phyloP scores from a whole-genome alignment of 2,329 filamentous ascomycete species.

The Trichoderma sp. region DNA sequence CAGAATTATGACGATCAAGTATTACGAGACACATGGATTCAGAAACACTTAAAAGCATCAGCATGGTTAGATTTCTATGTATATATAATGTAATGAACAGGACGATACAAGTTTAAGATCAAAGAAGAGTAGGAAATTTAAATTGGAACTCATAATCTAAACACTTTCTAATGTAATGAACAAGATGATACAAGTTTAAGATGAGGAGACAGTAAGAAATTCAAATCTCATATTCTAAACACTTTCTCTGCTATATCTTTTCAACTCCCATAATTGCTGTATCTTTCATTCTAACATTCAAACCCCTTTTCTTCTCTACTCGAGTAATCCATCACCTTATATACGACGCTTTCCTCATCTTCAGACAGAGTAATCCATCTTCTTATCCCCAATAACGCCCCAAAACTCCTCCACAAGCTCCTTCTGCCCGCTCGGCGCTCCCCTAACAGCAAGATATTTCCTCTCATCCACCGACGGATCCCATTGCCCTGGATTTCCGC shows the following conservation, averaged over 20 bases:
- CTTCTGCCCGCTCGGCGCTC: conserved; percentile 57
- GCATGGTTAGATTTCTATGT: not conserved
- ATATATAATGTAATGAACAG: conserved; percentile 4
- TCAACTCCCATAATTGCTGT: not conserved
- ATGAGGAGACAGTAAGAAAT: not conserved
- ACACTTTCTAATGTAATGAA: not conserved
- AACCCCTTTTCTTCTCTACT: not conserved
- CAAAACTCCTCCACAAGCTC: conserved; percentile 65
- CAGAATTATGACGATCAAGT: not conserved
- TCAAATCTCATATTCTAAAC: not conserved
- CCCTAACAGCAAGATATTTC: conserved; percentile 62
- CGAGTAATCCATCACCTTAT: not conserved
- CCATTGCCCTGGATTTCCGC: conserved; percentile 74
- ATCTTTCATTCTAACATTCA: not conserved
- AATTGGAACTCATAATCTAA: not conserved
- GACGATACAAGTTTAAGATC: no score
- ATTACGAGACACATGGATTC: not conserved
- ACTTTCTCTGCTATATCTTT: not conserved
- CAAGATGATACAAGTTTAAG: no score
- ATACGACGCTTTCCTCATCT: not conserved
- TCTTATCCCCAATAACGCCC: conserved; percentile 55
- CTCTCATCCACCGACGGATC: conserved; percentile 57
- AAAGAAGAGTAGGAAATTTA: not conserved
- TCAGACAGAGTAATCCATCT: conserved; percentile 45
- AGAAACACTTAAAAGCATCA: not conserved